Evolutionary conservation across 208 protist species (phyloP), one percentile per base, ranked within the genome.

Genomic region (Trypanosomatidae sp.): DNA sequence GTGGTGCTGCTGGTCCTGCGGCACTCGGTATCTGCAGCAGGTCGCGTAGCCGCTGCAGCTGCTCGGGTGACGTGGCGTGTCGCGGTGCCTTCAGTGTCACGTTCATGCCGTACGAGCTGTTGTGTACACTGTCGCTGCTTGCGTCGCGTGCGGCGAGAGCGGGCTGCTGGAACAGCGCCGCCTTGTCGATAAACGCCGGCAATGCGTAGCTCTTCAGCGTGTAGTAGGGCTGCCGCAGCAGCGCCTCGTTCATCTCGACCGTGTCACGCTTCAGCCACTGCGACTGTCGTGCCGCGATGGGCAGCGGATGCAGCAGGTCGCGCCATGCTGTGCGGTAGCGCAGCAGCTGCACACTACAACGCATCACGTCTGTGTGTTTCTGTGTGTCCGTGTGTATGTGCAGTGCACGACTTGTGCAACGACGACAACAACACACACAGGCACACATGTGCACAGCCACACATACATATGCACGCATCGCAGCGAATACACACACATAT

Each of bases 201-300:
- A 53, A 52, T 8, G 43, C n/a, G 48, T 52, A 66, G 35, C 48
- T 71, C 60, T 85, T 86, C 16, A 92, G 56, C 26, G 61, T 82
- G 61, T 92, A 92, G 59, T 92, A 92, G 22, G 83, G 83, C 33
- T 71, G 61, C 0, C 78, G 71, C 26, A 92, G 59, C 8, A 85
- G 8, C 3, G 56, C 61, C 46, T 92, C 78, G 43, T 92, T 92
- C 25, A 80, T 64, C 32, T 92, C 83, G 7, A 87, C 76, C 2
- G 61, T 69, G 56, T 92, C 83, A 0, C 83, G 71, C 64, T 92
- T 92, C 24, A 92, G 48, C 79, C 83, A 92, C 51, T 92, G 70
- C 22, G 46, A 45, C 23, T 77, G 61, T 11, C 83, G 75, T 0
- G 78, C 78, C 20, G 38, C 28, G 21, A 72, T 42, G 10, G 83